Base-by-base conservation (phyloP, 148 eudicot genomes). In the Nepenthes mirabilis region DNA sequence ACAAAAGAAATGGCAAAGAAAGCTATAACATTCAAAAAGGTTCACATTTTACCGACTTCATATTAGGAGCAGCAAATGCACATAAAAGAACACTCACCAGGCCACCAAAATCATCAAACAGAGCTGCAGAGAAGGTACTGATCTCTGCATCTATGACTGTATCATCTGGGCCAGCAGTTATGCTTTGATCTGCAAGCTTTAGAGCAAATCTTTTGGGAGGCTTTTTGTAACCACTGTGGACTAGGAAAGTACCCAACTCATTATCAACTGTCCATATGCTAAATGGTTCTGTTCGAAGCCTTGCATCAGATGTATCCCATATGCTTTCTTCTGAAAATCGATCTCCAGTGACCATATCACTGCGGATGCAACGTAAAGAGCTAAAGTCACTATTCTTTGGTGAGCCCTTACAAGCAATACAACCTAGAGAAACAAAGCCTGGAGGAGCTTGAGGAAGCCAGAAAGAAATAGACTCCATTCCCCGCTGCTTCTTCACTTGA, bases 371-470 rank as follows among this genome's bases (percentile, higher is more conserved):
- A 73, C 99, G 79, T 66, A 93, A 69, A 58, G 86, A 75, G 65
- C 66, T 69, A 52, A 84, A 89, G 65, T 86, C 91, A 43, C 85
- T 61, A 57, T 50, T 76, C 74, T 84, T 93, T 47, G 91, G 99
- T 53, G 83, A 72, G 34, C 91, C 87, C 70, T 86, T 89, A 59
- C 80, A 86, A 32, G 99, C 95, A 65, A 89, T 67, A 75, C 99
- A 93, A 54, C 99, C 99, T 68, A 93, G 66, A 47, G 97, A 55
- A 65, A 89, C 90, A 82, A 75, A 93, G 36, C 99, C 96, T 14
- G 99, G 95, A 13, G 99, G 91, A 65, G 99, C 85, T 81, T 80
- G 97, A 65, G 99, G 99, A 71, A 89, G 67, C 97, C 97, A 93
- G 60, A 93, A 84, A 55, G 87, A 81, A 60, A 93, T 72, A 47